These are phyloP conservation scores for Nissolia schottii DNA, from an alignment of 306 rosid species.

Conservation along the genomic window DNA sequence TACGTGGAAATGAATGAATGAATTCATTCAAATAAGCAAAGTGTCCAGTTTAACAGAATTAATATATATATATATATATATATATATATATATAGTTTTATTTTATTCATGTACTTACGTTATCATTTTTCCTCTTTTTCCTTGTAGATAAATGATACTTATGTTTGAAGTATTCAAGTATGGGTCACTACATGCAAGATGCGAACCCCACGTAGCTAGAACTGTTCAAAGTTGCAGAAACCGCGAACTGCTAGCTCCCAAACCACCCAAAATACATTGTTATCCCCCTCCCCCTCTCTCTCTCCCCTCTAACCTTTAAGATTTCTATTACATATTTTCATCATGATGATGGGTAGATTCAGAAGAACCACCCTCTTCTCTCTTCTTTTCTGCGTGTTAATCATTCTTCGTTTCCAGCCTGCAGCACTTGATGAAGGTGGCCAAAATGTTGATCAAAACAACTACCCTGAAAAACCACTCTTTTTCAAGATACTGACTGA, in stretches of 20 bases:
- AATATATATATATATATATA: too few relatives aligned
- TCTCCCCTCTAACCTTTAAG: not conserved
- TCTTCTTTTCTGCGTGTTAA: conserved; percentile 31
- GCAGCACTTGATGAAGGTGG: conserved; percentile 32
- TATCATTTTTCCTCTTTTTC: not conserved
- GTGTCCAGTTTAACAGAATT: too few relatives aligned
- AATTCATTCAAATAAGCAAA: too few relatives aligned
- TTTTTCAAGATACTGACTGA: conserved; percentile 32
- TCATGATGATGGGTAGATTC: conserved; percentile 39
- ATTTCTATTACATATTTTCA: not conserved
- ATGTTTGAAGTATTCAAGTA: conserved; percentile 50
- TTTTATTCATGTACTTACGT: too few relatives aligned
- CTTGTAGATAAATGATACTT: not conserved
- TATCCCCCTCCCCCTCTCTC: not conserved
- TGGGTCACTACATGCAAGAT: conserved; percentile 40
- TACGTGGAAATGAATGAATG: too few relatives aligned
- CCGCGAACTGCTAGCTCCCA: not conserved
- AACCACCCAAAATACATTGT: not conserved
- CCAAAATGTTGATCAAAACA: conserved; percentile 24
- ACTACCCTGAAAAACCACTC: conserved; percentile 30
- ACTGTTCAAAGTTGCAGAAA: conserved; percentile 17
- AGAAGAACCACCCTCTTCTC: conserved; percentile 31
- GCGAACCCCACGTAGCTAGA: conserved; percentile 27
- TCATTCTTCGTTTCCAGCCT: conserved; percentile 34
- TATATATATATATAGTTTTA: too few relatives aligned